phyloP scores from a whole-genome alignment of 106 monocot genomes.

The Allium cepa region DNA sequence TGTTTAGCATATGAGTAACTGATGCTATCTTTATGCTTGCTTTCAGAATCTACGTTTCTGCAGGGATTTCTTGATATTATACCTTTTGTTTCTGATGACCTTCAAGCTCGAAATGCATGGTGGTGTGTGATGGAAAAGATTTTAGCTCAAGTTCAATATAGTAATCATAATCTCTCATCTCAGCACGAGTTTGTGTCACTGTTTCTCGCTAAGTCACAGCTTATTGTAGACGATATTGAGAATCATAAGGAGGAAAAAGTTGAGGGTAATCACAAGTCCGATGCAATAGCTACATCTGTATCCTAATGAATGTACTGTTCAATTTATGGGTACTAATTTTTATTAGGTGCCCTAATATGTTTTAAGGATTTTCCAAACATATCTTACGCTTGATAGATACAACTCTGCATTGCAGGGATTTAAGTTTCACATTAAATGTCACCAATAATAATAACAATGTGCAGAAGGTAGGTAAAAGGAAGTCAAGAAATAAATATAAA shows the following conservation, averaged over 20 bases:
- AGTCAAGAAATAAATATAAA: too few relatives aligned
- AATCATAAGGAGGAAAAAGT: slow-evolving; percentile 17
- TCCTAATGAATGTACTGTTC: slow-evolving; percentile 17
- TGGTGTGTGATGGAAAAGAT: slow-evolving; percentile 64
- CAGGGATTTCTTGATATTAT: slow-evolving; percentile 64
- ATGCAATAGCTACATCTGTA: slow-evolving; percentile 32
- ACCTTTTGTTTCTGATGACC: slow-evolving; percentile 60
- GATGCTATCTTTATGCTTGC: background rate
- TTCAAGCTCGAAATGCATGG: slow-evolving; percentile 49
- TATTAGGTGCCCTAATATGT: background rate
- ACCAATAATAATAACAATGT: background rate
- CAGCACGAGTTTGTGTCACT: slow-evolving; percentile 29
- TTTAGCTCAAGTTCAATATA: slow-evolving; percentile 32
- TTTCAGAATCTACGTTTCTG: slow-evolving; percentile 51
- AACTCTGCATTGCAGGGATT: background rate
- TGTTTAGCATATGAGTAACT: background rate
- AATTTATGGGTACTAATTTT: background rate
- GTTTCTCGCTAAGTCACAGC: slow-evolving; percentile 31
- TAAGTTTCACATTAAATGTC: background rate
- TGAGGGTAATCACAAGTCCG: slow-evolving; percentile 7
- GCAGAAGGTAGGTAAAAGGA: too few relatives aligned
- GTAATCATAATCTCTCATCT: slow-evolving; percentile 2
- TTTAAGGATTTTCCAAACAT: too few relatives aligned
- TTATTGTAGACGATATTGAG: slow-evolving; percentile 60
- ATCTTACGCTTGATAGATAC: background rate